These are phyloP conservation scores for Arachnomyces sp. DNA, from an alignment of 2,329 filamentous ascomycete genomes.

Conservation along the genomic window DNA sequence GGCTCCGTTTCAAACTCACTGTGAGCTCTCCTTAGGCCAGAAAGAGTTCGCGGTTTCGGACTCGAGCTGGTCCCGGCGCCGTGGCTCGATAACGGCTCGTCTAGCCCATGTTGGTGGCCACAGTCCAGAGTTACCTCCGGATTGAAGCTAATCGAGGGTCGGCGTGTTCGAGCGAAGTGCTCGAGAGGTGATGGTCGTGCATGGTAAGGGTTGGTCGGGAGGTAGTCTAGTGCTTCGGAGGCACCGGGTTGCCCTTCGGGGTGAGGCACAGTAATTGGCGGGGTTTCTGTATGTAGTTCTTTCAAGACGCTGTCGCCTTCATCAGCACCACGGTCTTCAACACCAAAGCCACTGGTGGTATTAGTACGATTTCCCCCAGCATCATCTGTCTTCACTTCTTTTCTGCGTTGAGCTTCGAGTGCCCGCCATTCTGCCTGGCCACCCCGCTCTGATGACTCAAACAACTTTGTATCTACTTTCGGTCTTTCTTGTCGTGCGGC, in stretches of 20 bases:
- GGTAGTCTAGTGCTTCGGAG: constrained; percentile 23
- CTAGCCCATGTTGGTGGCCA: constrained; percentile 29
- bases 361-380: constrained; percentile 31
- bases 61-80: too few relatives aligned
- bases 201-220: constrained; percentile 29
- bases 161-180: constrained; percentile 32
- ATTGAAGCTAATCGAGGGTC: constrained; percentile 37
- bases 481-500: too few relatives aligned
- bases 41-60: background rate
- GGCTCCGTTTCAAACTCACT: constrained; percentile 9
- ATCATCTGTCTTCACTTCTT: constrained; percentile 18
- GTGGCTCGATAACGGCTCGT: constrained; percentile 21
- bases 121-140: constrained; percentile 34
- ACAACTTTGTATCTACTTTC: too few relatives aligned
- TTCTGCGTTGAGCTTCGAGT: constrained; percentile 19
- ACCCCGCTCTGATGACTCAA: too few relatives aligned
- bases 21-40: constrained; percentile 7
- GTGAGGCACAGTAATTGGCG: constrained; percentile 40
- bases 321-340: constrained; percentile 30
- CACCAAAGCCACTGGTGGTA: constrained; percentile 25
- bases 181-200: constrained; percentile 32
- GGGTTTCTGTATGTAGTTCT: constrained; percentile 35
- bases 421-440: too few relatives aligned
- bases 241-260: constrained; percentile 22
- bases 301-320: constrained; percentile 31